Base-by-base conservation (phyloP, 1,284 basidiomycete genomes). In the Leucoagaricus sp. region DNA sequence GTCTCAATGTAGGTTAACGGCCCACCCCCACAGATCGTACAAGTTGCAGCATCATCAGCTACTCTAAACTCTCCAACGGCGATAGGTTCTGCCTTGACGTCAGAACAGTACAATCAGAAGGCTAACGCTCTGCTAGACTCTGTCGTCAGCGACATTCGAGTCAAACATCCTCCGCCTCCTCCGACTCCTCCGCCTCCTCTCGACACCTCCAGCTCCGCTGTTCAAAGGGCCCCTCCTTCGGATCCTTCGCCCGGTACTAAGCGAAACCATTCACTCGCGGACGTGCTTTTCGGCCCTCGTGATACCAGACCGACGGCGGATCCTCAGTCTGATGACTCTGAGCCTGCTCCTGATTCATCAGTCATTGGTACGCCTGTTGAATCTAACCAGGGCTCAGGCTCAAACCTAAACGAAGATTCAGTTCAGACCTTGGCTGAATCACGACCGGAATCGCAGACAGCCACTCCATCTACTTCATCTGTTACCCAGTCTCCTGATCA, bases 71-170 rank as follows among this genome's bases (percentile, higher is more conserved):
- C 36, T 10, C 36, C 36, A n/a, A n/a, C 15, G 12, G 4, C 19
- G 5, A 21, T 15, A 7, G n/a, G 13, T 23, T 13, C 64, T 2
- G 58, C 64, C 26, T 45, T 72, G 25, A 68, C 68, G 26, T 62
- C 72, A 49, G 83, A 85, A 51, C 75, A 78, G 47, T 75, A 75
- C 40, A 77, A 77, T 26, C 44, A 57, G 23, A 85, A 84, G 69
- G 85, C 83, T 7, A 86, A 71, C 64, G 86, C 85, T 28, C 70
- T 90, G 34, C 74, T 91, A 34, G 82, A 86, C 61, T 84, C 87
- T 2, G 79, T 89, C 19, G 80, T 88, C 38, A 81, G 85, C 60
- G 87, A 84, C 61, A 87, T 90, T 61, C 79, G 82, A 48, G 74
- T 77, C 23, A 57, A 57, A 15, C 76, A 69, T 40, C 72, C 64